These are phyloP conservation scores for Clavispora carvajalis DNA, from an alignment of 805 yeast species.

Conservation along the genomic window DNA sequence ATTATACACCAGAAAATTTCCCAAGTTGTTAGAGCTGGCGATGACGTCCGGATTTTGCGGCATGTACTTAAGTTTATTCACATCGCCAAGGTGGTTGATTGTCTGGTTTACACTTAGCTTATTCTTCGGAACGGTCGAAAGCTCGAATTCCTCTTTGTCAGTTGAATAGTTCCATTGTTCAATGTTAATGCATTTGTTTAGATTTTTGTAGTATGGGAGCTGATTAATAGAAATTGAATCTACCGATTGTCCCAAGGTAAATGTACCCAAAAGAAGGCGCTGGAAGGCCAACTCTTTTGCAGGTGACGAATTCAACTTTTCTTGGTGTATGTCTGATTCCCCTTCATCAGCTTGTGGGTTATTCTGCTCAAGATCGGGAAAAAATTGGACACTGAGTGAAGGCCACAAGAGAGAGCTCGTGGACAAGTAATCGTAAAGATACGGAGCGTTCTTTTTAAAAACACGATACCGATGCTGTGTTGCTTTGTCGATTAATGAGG, in stretches of 20 bases:
- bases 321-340: not conserved
- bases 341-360: not conserved
- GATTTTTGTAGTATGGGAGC: conserved; percentile 25
- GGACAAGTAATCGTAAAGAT: conserved; percentile 48
- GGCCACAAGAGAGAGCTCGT: conserved; percentile 62
- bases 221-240: conserved; percentile 25
- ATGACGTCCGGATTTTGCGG: conserved; percentile 85
- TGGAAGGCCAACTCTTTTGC: conserved; percentile 10
- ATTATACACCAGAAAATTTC: conserved; percentile 66
- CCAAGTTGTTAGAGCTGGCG: conserved; percentile 64
- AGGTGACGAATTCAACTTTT: not conserved
- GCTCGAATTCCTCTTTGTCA: conserved; percentile 38
- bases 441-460: conserved; percentile 61
- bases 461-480: conserved; percentile 40
- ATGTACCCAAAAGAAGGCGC: conserved; percentile 15
- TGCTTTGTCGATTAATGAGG: conserved; percentile 21
- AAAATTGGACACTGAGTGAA: conserved; percentile 54
- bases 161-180: conserved; percentile 31
- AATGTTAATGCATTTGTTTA: conserved; percentile 33
- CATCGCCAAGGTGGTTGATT: conserved; percentile 65
- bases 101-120: conserved; percentile 43
- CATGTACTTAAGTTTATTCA: conserved; percentile 66
- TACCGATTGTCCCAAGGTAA: conserved; percentile 16
- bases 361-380: conserved; percentile 44
- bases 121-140: conserved; percentile 22